Conservation (phyloP, 805 yeast genomes). For the Yarrowia keelungensis region DNA sequence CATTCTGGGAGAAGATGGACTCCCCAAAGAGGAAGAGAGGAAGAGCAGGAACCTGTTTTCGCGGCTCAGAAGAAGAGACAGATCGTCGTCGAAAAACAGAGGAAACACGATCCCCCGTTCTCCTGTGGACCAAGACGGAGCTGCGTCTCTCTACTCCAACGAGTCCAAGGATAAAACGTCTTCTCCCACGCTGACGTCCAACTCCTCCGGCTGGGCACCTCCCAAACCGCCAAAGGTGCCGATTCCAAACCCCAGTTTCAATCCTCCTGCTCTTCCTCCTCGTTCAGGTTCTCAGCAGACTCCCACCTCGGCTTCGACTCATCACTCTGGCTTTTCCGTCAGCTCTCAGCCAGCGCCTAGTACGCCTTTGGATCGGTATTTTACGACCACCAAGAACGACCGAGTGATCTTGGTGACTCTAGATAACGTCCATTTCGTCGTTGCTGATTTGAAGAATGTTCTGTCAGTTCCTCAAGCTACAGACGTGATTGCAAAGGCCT, state of each 20-base stretch:
- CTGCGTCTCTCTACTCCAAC: constrained; percentile 12
- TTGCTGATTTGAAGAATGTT: constrained; percentile 53
- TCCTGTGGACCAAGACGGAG: constrained; percentile 13
- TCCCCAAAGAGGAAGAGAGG: constrained; percentile 3
- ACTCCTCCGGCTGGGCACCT: constrained; percentile 3
- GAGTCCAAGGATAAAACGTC: constrained; percentile 11
- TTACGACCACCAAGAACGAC: constrained; percentile 38
- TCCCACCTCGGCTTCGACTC: constrained; percentile 18
- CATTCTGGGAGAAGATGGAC: constrained; percentile 21
- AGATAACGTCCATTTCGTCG: constrained; percentile 65
- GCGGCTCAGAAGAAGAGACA: constrained; percentile 14
- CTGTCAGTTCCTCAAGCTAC: constrained; percentile 53
- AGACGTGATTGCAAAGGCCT: constrained; percentile 52
- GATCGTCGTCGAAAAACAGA: constrained; percentile 17
- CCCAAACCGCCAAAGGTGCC: constrained; percentile 33
- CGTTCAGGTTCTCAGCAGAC: constrained; percentile 17
- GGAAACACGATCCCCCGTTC: constrained; percentile 7
- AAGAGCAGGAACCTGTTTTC: constrained; percentile 23
- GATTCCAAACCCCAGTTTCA: not conserved
- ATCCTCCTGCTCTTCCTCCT: constrained; percentile 20
- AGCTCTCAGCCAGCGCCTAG: constrained; percentile 5
- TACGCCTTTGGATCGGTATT: constrained; percentile 23
- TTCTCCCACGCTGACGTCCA: not conserved
- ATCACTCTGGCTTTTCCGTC: constrained; percentile 19
- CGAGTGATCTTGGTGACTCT: constrained; percentile 62